A percentile compares a stretch with the other conserved stretches of the same genome.
Evolutionary conservation across 805 yeast genomes (phyloP).

Genomic region (Candida suzukii): DNA sequence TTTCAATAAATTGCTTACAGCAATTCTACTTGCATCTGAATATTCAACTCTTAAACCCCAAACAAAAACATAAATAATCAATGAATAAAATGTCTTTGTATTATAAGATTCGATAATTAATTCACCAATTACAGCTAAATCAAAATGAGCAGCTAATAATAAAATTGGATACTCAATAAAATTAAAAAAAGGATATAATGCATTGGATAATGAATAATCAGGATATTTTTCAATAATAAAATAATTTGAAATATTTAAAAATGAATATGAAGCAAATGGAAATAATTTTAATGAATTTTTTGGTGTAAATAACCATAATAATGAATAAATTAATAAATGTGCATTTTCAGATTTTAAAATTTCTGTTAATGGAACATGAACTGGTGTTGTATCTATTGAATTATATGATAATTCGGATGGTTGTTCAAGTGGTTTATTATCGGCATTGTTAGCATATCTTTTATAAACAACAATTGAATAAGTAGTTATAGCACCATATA

Average conservation of each 20-base stretch:
- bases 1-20: slow-evolving; percentile 17
- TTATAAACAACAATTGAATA: slow-evolving; percentile 23
- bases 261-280: slow-evolving; percentile 35
- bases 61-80: slow-evolving; percentile 26
- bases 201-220: slow-evolving; percentile 21
- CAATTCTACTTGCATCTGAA: slow-evolving; percentile 26
- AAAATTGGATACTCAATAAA: slow-evolving; percentile 32
- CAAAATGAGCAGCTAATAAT: slow-evolving; percentile 30
- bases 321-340: slow-evolving; percentile 28
- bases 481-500: slow-evolving; percentile 20
- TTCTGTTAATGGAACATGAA: slow-evolving; percentile 23
- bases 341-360: slow-evolving; percentile 34
- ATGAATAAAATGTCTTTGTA: slow-evolving; percentile 20
- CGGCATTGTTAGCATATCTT: slow-evolving; percentile 10
- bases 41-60: slow-evolving; percentile 33
- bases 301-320: slow-evolving; percentile 31
- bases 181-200: slow-evolving; percentile 28
- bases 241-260: slow-evolving; percentile 29
- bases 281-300: slow-evolving; percentile 26
- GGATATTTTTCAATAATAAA: slow-evolving; percentile 28
- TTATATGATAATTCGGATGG: neutral
- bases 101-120: slow-evolving; percentile 22
- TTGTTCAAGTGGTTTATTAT: neutral
- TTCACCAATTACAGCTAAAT: slow-evolving; percentile 24
- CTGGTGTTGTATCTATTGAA: slow-evolving; percentile 1